These are phyloP conservation scores for Penicillium sclerotiorum DNA, from an alignment of 2,329 filamentous ascomycete species.

Conservation along the genomic window DNA sequence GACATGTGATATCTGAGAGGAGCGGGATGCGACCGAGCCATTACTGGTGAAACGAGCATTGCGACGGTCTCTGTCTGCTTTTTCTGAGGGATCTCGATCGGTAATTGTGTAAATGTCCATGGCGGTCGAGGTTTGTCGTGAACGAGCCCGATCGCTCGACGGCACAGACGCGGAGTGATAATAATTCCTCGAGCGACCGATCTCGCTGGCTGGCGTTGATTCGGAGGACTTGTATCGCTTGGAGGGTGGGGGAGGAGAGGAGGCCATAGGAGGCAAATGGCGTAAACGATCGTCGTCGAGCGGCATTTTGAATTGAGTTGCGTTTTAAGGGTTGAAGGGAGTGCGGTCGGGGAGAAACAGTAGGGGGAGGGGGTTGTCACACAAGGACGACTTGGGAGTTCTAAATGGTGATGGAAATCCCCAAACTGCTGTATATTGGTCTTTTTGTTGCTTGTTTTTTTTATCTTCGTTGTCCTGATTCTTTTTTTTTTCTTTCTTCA, in stretches of 20 bases:
- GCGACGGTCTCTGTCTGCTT: slow-evolving; percentile 16
- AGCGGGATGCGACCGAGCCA: slow-evolving; percentile 32
- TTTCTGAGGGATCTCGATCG: slow-evolving; percentile 31
- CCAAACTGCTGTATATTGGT: too few species aligned
- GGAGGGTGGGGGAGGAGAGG: slow-evolving; percentile 19
- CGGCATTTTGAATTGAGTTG: background rate
- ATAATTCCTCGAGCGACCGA: slow-evolving; percentile 26
- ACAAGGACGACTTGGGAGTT: background rate
- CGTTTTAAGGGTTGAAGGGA: slow-evolving; percentile 6
- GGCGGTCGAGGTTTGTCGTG: slow-evolving; percentile 38
- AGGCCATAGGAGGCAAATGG: slow-evolving; percentile 20
- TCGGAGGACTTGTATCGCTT: slow-evolving; percentile 28
- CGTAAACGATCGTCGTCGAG: slow-evolving; percentile 14
- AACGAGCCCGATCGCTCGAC: slow-evolving; percentile 30
- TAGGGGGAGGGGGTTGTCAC: background rate
- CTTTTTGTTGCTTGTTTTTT: too few species aligned
- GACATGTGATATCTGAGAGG: slow-evolving; percentile 20
- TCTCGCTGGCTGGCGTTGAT: slow-evolving; percentile 23
- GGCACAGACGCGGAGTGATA: slow-evolving; percentile 29
- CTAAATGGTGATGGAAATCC: background rate
- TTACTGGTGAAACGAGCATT: slow-evolving; percentile 31
- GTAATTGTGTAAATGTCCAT: slow-evolving; percentile 41
- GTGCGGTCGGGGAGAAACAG: background rate
- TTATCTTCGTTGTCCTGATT: too few species aligned
- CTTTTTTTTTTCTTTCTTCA: too few species aligned